Evolutionary conservation across 2,329 filamentous ascomycete species (phyloP).

Genomic region (Aspergillus jensenii): DNA sequence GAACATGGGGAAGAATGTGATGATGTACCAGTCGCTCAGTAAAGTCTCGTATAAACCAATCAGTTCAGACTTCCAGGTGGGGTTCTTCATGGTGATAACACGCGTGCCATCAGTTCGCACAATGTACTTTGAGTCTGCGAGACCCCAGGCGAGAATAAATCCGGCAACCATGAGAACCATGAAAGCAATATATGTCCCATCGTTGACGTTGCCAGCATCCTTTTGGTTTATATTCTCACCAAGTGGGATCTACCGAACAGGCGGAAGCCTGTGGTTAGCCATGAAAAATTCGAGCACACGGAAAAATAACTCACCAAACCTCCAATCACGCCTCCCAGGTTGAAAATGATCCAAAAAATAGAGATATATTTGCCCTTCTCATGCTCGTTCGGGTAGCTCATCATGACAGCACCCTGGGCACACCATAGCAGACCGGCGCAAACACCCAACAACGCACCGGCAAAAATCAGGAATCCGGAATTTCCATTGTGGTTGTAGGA

Average conservation of each 20-base stretch:
- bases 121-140: constrained; percentile 71
- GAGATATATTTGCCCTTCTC: constrained; percentile 87
- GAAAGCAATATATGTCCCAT: constrained; percentile 87
- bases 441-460: constrained; percentile 50
- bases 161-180: constrained; percentile 77
- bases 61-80: constrained; percentile 79
- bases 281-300: not conserved
- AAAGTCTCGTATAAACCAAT: constrained; percentile 73
- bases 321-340: constrained; percentile 85
- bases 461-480: constrained; percentile 49
- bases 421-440: constrained; percentile 53
- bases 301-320: constrained; percentile 55
- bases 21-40: constrained; percentile 67
- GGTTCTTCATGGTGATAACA: constrained; percentile 87
- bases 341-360: constrained; percentile 95
- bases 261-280: not conserved
- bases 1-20: constrained; percentile 80
- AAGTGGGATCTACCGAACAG: constrained; percentile 39
- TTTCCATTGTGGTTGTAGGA: constrained; percentile 53
- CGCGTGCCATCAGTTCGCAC: constrained; percentile 74
- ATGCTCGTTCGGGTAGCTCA: constrained; percentile 79
- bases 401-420: constrained; percentile 57
- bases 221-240: constrained; percentile 46
- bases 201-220: constrained; percentile 45
- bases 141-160: constrained; percentile 65